Base-by-base conservation (phyloP, 345 rosid genomes). In the Aquilaria yunnanensis region DNA sequence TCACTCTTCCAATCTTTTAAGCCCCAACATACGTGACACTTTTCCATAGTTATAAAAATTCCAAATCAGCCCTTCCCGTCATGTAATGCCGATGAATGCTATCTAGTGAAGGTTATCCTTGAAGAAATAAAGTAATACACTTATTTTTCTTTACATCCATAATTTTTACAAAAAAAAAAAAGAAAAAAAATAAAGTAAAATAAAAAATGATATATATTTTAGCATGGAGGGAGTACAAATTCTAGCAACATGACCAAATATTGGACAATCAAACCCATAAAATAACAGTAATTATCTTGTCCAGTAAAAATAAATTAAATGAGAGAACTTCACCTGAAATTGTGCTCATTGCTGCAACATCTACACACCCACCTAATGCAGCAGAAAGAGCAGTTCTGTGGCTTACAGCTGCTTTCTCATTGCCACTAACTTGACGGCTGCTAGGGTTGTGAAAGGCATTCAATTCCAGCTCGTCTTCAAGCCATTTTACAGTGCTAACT, bases 401-500 rank as follows among this genome's bases (percentile, higher is more conserved):
- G 71, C 70, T 87, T 59, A 76, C 76, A 66, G 96, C 99, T 63
- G 82, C 96, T 81, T 95, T 95, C 76, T 95, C 97, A 70, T 88
- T 95, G 74, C 96, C 89, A 79, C 81, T 91, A 55, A 87, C 99
- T 61, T 78, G 78, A 75, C 96, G 96, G 69, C 97, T 95, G 56
- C 90, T 87, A 68, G 97, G 97, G 68, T 87, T 88, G 72, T 88
- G 96, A 67, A 91, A 95, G 54, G 99, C 96, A 64, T 91, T 91
- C 50, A 95, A 90, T 79, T 95, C 99, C 77, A 95, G 69, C 78
- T 95, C 97, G 74, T 95, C 99, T 84, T 91, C 99, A 68, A 95
- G 97, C 99, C 99, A 95, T 74, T 95, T 95, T 49, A 95, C 96
- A 16, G 97, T 87, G 78, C 97, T 91, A 66, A 91, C 97, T 62